Base-by-base conservation (phyloP, 192 early-diverging fungal species). In the Gamsiella multidivaricata region DNA sequence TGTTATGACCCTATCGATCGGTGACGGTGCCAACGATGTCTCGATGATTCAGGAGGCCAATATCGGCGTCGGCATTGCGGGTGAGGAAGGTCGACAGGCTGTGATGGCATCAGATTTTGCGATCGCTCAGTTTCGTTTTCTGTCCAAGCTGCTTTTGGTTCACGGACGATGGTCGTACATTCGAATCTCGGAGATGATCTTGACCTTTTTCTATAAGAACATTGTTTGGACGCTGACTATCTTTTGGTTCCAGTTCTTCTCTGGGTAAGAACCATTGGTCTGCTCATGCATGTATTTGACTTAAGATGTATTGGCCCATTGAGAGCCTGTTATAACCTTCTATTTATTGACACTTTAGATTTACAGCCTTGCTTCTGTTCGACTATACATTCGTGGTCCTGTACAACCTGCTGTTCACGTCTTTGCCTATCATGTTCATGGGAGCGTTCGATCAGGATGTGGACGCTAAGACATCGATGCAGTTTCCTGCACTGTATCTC, bases 31-130 rank as follows among this genome's bases (percentile, higher is more conserved):
- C 15, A 99, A 99, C 78, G 97, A 99, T 78, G 96, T 99, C 17
- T 89, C 89, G 34, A 99, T 99, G 97, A 99, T 99, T 65, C 97
- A 99, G 82, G 95, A 94, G 45, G 96, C 97, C 33, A 91, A 98
- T 79, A 88, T 98, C 20, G 97, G 97, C 42, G 82, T 98, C 31
- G 97, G 97, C 26, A 97, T 98, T 60, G 90, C 92, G 17, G 97
- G 97, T 43, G 91, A 96, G 66, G 97, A 98, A 81, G 97, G 97
- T 11, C 70, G 96, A 76, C 96, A 98, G 70, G 97, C 97, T 1
- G 92, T 90, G 8, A 94, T 95, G 93, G 92, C 94, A 3, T 87
- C 91, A 25, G 97, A 98, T 84, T 98, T 96, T 70, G 92, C 93
- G 0, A 93, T 98, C 65, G 91, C 88, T 2, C 95, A 97, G 82